Conservation (phyloP, 1,284 basidiomycete genomes). For the Wallemia mellicola region DNA sequence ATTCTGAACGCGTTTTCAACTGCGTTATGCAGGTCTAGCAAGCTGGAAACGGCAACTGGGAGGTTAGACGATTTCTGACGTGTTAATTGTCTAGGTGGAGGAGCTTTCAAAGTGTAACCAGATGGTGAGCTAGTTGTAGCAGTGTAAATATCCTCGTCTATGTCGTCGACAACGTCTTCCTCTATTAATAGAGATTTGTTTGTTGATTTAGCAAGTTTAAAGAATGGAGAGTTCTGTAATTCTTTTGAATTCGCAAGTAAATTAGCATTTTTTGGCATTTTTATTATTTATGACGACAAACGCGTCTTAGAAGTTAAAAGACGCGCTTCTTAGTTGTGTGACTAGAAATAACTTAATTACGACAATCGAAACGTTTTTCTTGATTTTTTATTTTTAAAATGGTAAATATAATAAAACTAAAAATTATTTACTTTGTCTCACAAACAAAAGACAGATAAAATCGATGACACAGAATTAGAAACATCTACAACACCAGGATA, state of each 20-base stretch:
- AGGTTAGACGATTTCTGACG: neutral
- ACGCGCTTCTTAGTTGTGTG: too few species aligned
- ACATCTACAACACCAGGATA: neutral
- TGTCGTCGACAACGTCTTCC: too few species aligned
- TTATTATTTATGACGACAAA: neutral
- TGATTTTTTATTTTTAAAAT: neutral
- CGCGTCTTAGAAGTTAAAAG: too few species aligned
- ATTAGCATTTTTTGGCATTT: neutral
- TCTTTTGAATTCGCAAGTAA: too few species aligned
- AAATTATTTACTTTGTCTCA: neutral
- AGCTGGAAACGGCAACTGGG: neutral
- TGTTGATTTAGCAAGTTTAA: neutral
- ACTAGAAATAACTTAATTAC: too few species aligned
- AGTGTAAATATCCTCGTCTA: too few species aligned
- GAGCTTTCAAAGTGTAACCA: neutral
- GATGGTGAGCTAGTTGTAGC: neutral
- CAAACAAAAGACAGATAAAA: neutral
- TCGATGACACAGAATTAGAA: neutral
- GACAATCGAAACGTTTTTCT: neutral
- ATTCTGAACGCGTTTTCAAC: neutral
- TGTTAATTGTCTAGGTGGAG: neutral
- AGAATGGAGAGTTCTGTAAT: neutral
- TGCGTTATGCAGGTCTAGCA: neutral
- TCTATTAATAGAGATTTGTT: neutral
- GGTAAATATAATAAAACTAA: neutral